Base-by-base conservation (phyloP, 2,329 filamentous ascomycete genomes). In the Aplosporella prunicola region DNA sequence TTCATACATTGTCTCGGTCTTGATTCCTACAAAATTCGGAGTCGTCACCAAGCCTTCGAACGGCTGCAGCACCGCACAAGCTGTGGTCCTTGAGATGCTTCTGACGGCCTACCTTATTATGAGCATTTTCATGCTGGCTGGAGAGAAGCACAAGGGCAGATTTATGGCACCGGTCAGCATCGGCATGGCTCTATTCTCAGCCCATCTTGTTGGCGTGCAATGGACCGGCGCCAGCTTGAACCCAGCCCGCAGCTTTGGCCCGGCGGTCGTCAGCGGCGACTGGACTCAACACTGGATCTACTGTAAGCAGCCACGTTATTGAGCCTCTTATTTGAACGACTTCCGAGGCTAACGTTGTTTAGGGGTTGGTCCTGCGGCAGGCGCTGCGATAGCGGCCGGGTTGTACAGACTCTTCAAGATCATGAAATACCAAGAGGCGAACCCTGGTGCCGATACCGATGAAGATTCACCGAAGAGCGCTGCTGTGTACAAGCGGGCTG, bases 201-300 rank as follows among this genome's bases (percentile, higher is more conserved):
- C 62, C 5, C 63, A 69, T 41, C 50, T 70, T 32, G 53, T 36
- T 23, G 35, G 20, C 22, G 35, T 35, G 6, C 40, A 38, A 32
- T 69, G 59, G 46, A 70, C 66, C 17, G 67, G 67, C 20, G 65
- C 58, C 18, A 66, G 63, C 10, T 51, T 70, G 7, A 69, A 69
- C 42, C 67, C 66, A 3, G 64, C 66, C 22, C 61, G 67, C 20
- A 66, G 62, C 6, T 62, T 70, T 9, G 67, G 66, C 4, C 67
- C 66, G 0, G 62, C 64, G 32, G 59, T 68, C 8, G 61, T 68
- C 44, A 61, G 60, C 43, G 58, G 58, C 22, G 52, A 48, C 9
- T 70, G 69, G 49, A 57, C 62, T 2, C 65, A 68, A 35, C 64
- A 68, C 35, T 70, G 66, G 66, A 68, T 69, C 41, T 70, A 69